Base-by-base conservation (phyloP, 352 stramenopile species). In the Pythium dissotocum region DNA sequence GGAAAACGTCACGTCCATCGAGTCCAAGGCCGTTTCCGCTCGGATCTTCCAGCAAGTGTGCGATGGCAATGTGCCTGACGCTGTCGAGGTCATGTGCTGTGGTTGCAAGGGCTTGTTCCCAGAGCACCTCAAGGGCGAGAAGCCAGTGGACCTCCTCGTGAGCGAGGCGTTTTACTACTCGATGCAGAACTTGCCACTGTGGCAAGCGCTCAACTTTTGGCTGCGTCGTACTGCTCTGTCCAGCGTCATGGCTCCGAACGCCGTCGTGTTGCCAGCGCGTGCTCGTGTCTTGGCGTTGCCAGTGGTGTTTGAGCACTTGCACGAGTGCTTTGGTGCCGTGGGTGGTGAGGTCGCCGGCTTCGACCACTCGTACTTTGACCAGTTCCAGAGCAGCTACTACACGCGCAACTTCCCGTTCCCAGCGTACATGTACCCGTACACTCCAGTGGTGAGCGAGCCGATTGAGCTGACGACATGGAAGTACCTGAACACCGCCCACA, bases 191-290 rank as follows among this genome's bases (percentile, higher is more conserved):
- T 72, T 94, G 10, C 82, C 84, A 35, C 71, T 93, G 0, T 94
- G 86, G 86, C 81, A 92, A 53, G 82, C 84, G 28, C 82, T 91
- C 67, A 94, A 94, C 83, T 94, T 91, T 58, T 94, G 86, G 86
- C 70, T 92, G 13, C 82, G 84, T 10, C 80, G 86, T 6, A 83
- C 83, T 7, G 83, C 82, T 2, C 75, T 93, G 13, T 61, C 77
- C 18, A 44, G 54, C 5, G 60, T 88, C 9, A 38, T 94, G 16
- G 44, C 72, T 10, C 55, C 69, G 0, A 67, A 82, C 16, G 82
- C 82, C 7, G 57, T 76, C 6, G 70, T 92, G 18, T 30, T 94
- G 12, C 86, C 86, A 21, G 71, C 80, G 16, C 59, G 66, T 0
- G 86, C 76, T 9, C 77, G 81, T 4, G 74, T 94, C 6, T 61